Conservation (phyloP, 176 grass and related monocot genomes). For the Saccharum spontaneum region DNA sequence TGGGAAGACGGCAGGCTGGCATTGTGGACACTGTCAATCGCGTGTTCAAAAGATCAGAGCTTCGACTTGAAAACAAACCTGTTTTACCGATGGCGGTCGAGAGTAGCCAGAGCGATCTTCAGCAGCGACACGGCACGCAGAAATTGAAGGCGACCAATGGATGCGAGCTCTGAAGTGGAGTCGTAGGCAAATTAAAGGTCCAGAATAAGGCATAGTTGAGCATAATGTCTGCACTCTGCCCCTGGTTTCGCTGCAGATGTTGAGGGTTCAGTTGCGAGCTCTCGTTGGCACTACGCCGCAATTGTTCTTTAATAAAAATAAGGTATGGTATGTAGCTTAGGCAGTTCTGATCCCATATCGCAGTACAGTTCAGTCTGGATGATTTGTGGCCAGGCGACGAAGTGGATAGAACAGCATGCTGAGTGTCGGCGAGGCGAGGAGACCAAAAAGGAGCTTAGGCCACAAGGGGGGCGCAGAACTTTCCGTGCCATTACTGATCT, state of each 20-base stretch:
- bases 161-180: background rate
- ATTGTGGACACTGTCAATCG: background rate
- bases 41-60: background rate
- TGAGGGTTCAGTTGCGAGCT: background rate
- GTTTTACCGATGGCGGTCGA: background rate
- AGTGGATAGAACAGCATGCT: constrained; percentile 1
- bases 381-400: background rate
- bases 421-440: constrained; percentile 26
- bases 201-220: background rate
- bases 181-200: background rate
- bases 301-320: background rate
- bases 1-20: background rate
- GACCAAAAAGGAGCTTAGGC: background rate
- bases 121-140: background rate
- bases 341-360: constrained; percentile 28
- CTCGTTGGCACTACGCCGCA: background rate
- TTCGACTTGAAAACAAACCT: background rate
- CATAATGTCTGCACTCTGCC: background rate
- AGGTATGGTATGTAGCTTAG: background rate
- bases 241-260: constrained; percentile 19
- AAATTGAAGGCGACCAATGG: background rate
- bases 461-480: background rate
- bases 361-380: background rate
- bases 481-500: background rate
- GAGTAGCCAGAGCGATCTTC: background rate